phyloP scores from a whole-genome alignment of 75 land plant species.

The Pinus tabuliformis region DNA sequence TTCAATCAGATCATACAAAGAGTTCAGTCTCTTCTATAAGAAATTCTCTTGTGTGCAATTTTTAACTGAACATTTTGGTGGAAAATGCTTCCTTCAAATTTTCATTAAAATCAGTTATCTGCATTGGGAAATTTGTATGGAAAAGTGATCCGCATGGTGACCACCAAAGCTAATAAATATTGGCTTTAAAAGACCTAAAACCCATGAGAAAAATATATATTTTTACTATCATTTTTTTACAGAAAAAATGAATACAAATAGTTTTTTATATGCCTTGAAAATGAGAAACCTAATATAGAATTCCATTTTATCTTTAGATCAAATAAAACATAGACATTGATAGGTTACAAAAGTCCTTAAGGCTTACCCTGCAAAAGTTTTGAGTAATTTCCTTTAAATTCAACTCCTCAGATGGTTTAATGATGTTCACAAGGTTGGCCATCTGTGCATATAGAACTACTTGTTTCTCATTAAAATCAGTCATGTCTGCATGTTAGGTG shows the following conservation, averaged over 20 bases:
- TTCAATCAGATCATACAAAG: too few relatives aligned
- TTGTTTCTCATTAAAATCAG: conserved; percentile 69
- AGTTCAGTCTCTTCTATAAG: too few relatives aligned
- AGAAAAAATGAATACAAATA: neutral
- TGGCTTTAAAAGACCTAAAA: neutral
- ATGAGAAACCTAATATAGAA: neutral
- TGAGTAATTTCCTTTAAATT: conserved; percentile 73
- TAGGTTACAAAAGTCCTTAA: neutral
- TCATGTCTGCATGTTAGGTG: conserved; percentile 47
- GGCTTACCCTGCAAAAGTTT: conserved; percentile 73
- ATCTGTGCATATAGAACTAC: conserved; percentile 88
- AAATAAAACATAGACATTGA: conserved; percentile 3
- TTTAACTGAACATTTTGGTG: too few relatives aligned
- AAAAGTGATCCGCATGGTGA: too few relatives aligned
- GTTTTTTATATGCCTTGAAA: neutral
- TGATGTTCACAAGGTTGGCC: conserved; percentile 78
- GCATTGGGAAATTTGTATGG: too few relatives aligned
- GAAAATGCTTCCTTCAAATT: too few relatives aligned
- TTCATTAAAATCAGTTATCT: too few relatives aligned
- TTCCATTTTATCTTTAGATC: neutral
- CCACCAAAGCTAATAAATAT: too few relatives aligned
- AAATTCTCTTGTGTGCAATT: too few relatives aligned
- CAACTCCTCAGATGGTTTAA: conserved; percentile 49
- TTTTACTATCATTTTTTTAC: too few relatives aligned
- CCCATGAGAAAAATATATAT: neutral